Evolutionary conservation across 495 filamentous ascomycete genomes (phyloP).

Genomic region (Terfezia claveryi): DNA sequence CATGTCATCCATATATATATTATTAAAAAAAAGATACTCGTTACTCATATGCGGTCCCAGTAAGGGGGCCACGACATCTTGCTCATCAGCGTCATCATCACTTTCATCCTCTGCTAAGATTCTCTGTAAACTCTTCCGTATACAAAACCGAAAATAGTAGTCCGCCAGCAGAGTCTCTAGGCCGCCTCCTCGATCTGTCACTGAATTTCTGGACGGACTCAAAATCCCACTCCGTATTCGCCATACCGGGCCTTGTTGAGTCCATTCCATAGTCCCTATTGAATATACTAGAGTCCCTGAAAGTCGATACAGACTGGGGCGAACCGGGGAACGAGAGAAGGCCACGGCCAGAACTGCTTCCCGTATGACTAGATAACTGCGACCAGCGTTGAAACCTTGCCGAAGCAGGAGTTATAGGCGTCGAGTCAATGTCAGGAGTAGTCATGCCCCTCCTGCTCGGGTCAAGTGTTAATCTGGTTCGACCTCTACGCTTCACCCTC

Average conservation of each 20-base stretch:
- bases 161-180: neutral
- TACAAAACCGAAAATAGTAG: neutral
- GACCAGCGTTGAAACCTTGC: neutral
- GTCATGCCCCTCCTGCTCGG: slow-evolving; percentile 44
- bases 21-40: no score
- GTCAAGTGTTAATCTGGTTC: slow-evolving; percentile 4
- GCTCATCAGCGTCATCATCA: neutral
- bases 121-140: neutral
- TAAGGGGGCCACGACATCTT: no score
- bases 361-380: neutral
- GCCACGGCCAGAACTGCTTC: neutral
- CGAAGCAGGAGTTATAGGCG: neutral
- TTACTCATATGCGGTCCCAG: no score
- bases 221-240: neutral
- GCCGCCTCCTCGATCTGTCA: neutral
- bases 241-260: neutral
- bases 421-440: slow-evolving; percentile 29
- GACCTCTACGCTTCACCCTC: neutral
- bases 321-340: neutral
- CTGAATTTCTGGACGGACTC: neutral
- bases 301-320: neutral
- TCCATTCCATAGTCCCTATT: neutral
- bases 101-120: neutral
- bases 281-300: neutral
- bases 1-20: no score